Base-by-base conservation (phyloP, 768 basidiomycete species). In the Agaricus subrufescens region DNA sequence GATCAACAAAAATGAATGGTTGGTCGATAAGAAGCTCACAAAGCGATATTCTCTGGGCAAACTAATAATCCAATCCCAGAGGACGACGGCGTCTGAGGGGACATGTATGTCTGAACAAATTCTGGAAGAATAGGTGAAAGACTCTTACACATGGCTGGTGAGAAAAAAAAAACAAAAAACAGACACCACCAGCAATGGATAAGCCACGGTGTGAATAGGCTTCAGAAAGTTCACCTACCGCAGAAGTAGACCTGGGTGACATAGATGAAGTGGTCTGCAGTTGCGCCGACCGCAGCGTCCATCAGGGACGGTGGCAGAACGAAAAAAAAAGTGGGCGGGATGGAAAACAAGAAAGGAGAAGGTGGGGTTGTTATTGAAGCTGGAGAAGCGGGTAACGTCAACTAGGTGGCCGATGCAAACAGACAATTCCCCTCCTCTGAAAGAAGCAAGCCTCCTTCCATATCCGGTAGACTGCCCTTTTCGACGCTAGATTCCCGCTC, bases 51-150 rank as follows among this genome's bases (percentile, higher is more conserved):
- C 89, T 71, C 87, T 77, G 42, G 85, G 83, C 57, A 91, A 69
- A 67, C 86, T 86, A 65, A 87, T 84, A 66, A 87, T 75, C 89
- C 89, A 91, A 75, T 91, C 89, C 89, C 89, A 91, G 51, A 90
- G 70, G 58, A 89, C 84, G 49, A 91, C 84, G 55, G 89, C 86
- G 69, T 91, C 89, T 91, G 66, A 51, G 6, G 23, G 12, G 60
- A 60, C 54, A 52, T 57, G 50, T 66, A 64, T 57, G 61, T 56
- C 54, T 67, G 62, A 72, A 60, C 67, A 61, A 61, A 60, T 52
- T 58, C 66, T 64, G 64, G 62, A 65, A 58, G 54, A 58, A 56
- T 65, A 58, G 50, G 37, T 48, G 58, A 58, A 52, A 61, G 52
- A 59, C 75, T 3, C 34, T 67, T 79, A 87, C 86, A 89, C 86